Evolutionary conservation across 257 asterid species (phyloP).

Genomic region (Echites panduratus): DNA sequence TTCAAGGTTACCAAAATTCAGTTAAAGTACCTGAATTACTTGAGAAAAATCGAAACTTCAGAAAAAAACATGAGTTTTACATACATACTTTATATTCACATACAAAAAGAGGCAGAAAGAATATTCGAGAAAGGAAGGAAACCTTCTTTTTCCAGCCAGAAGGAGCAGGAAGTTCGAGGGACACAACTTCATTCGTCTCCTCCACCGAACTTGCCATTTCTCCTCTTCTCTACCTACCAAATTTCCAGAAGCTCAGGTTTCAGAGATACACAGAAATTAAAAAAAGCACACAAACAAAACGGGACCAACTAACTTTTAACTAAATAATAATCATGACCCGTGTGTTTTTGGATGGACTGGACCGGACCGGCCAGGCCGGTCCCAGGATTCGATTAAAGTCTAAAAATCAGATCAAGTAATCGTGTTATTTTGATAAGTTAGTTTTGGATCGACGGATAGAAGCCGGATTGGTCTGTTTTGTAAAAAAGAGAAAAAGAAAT

Average conservation of each 20-base stretch:
- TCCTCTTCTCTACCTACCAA: constrained; percentile 7
- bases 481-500: too few species aligned
- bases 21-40: background rate
- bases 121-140: background rate
- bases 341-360: too few species aligned
- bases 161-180: constrained; percentile 41
- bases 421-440: too few species aligned
- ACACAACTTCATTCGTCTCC: constrained; percentile 26
- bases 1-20: constrained; percentile 5
- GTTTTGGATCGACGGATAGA: too few species aligned
- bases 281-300: constrained; percentile 1
- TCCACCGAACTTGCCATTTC: constrained; percentile 34
- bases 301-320: constrained; percentile 24
- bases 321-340: too few species aligned
- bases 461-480: too few species aligned
- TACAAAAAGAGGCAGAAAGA: background rate
- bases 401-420: too few species aligned
- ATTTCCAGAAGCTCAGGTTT: constrained; percentile 4
- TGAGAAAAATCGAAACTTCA: constrained; percentile 1
- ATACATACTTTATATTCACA: background rate
- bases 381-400: too few species aligned
- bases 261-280: background rate
- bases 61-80: background rate
- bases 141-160: constrained; percentile 38
- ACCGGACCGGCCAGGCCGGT: too few species aligned